Base-by-base conservation (phyloP, 495 filamentous ascomycete genomes). In the Daldinia loculata region DNA sequence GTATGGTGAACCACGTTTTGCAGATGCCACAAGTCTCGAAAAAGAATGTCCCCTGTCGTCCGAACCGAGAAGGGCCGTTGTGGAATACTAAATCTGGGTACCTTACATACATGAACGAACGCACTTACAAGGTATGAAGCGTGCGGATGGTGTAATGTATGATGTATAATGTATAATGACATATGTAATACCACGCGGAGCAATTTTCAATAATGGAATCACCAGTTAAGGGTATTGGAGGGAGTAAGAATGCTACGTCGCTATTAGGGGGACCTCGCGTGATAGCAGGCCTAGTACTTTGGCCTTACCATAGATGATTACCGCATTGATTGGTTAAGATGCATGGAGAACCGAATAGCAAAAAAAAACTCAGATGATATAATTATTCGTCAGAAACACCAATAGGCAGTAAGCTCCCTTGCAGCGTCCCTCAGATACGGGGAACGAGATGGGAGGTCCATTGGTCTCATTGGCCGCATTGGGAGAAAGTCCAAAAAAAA, bases 51-150 rank as follows among this genome's bases (percentile, higher is more conserved):
- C 64, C 64, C 58, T 60, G 63, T 26, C 24, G 34, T 9, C 22
- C 30, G 58, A 36, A 27, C 43, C 17, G 36, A 72, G 64, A 63
- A 24, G 69, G 69, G 45, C 64, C 64, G 50, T 59, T 63, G 36
- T 17, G 52, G 34, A 48, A 29, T 38, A 56, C 69, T 71, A 71
- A 71, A 55, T 71, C 45, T 52, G 59, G 59, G 48, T 53, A 22
- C 56, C 62, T 61, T 64, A 60, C 61, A 64, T 11, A 41, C 22
- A 52, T 36, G 50, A 48, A 55, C 38, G 19, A 19, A 45, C 34
- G 30, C 17, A 50, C 45, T 24, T 50, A 50, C 22, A 43, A 56
- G 29, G 34, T 53, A 59, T 55, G 60, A 59, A 43, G 60, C 27
- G 26, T 48, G 55, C 48, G 29, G 7, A 32, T 32, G 29, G 29